phyloP scores from a whole-genome alignment of 176 grass and related monocot species.

The Triticum turgidum region DNA sequence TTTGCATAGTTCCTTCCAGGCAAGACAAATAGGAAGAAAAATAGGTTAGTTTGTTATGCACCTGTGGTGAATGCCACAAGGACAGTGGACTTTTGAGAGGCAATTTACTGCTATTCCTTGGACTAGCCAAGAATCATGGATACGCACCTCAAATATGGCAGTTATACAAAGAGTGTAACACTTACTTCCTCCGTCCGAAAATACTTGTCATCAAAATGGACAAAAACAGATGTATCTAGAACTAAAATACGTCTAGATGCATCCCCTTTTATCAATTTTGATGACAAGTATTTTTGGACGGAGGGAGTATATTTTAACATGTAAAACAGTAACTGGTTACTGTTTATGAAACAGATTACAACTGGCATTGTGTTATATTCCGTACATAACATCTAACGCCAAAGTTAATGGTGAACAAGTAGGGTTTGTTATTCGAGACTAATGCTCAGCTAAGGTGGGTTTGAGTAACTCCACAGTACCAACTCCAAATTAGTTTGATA shows the following conservation, averaged over 20 bases:
- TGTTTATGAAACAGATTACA: not conserved
- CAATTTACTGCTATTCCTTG: slow-evolving; percentile 1
- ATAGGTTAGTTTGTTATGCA: slow-evolving; percentile 1
- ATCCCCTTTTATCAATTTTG: too few relatives aligned
- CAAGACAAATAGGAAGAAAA: slow-evolving; percentile 18
- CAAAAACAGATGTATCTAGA: too few relatives aligned
- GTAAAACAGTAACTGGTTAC: slow-evolving; percentile 5
- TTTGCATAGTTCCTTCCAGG: not conserved
- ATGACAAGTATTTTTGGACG: too few relatives aligned
- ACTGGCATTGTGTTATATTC: not conserved
- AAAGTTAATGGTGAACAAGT: slow-evolving; percentile 13
- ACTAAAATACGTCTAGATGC: too few relatives aligned
- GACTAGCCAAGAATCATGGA: slow-evolving; percentile 10
- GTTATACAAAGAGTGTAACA: not conserved
- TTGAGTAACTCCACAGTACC: not conserved
- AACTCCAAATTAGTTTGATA: slow-evolving; percentile 8
- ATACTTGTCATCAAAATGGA: too few relatives aligned
- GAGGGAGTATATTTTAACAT: not conserved
- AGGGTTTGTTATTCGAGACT: not conserved
- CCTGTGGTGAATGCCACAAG: not conserved
- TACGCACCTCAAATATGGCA: not conserved
- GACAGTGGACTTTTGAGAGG: not conserved
- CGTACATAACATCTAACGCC: not conserved
- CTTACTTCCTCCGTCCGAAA: too few relatives aligned
- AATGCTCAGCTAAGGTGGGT: not conserved